Evolutionary conservation across 257 asterid species (phyloP).

Genomic region (Anisodus tanguticus): DNA sequence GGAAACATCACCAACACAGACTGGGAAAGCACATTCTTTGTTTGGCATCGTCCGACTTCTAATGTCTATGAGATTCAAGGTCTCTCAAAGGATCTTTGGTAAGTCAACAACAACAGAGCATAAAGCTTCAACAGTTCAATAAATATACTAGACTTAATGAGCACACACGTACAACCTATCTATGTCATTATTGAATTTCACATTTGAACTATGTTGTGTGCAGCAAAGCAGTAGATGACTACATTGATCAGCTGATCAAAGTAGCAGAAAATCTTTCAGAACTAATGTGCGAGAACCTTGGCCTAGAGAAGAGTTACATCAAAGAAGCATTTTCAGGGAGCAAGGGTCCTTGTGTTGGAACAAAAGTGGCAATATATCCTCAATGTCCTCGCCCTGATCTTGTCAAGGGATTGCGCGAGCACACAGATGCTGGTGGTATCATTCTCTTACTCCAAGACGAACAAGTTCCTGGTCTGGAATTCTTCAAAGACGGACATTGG

Average conservation of each 20-base stretch:
- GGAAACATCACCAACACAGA: constrained; percentile 48
- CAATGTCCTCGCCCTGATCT: constrained; percentile 66
- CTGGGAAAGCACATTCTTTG: constrained; percentile 82
- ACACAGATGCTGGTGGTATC: constrained; percentile 92
- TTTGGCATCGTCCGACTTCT: constrained; percentile 73
- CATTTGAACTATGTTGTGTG: constrained; percentile 31
- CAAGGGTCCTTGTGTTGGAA: constrained; percentile 70
- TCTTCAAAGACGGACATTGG: constrained; percentile 85
- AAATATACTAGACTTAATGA: not conserved
- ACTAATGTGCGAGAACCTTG: constrained; percentile 78
- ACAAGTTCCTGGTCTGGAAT: constrained; percentile 84
- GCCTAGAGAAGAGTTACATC: constrained; percentile 59
- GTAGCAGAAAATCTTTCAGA: constrained; percentile 75
- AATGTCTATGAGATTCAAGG: constrained; percentile 53
- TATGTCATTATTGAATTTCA: not conserved
- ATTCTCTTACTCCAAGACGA: constrained; percentile 88
- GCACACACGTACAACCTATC: not conserved
- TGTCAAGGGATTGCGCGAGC: constrained; percentile 85
- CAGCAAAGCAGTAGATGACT: constrained; percentile 70
- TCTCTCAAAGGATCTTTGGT: constrained; percentile 65
- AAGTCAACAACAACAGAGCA: constrained; percentile 33
- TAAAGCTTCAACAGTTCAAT: constrained; percentile 1
- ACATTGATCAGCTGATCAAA: constrained; percentile 63
- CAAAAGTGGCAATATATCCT: constrained; percentile 85
- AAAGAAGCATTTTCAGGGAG: constrained; percentile 71